Conservation (phyloP, 192 early-diverging fungal genomes). For the Coemansia guatemalensis region DNA sequence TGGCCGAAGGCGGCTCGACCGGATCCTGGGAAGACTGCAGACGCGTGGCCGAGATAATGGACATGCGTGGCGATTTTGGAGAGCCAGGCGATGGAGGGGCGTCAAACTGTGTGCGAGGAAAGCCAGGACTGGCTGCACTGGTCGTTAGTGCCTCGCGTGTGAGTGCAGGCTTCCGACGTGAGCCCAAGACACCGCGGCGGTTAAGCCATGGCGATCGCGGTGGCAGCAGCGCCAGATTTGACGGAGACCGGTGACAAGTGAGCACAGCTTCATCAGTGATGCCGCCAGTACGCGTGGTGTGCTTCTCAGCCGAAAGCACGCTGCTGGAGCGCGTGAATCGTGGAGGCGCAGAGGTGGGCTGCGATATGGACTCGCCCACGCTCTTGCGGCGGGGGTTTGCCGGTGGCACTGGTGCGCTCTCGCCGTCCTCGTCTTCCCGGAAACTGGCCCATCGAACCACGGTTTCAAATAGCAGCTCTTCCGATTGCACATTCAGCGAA, state of each 20-base stretch:
- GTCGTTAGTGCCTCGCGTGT: conserved; percentile 41
- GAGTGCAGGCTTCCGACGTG: conserved; percentile 35
- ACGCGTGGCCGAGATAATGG: conserved; percentile 22
- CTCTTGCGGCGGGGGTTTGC: too few relatives aligned
- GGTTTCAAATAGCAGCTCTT: conserved; percentile 45
- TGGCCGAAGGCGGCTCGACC: conserved; percentile 12
- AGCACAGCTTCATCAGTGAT: conserved; percentile 38
- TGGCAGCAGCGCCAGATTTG: conserved; percentile 34
- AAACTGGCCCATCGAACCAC: conserved; percentile 45
- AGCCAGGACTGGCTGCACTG: background rate
- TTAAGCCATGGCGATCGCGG: conserved; percentile 33
- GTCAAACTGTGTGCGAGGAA: background rate
- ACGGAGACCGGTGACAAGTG: conserved; percentile 45
- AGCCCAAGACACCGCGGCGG: background rate
- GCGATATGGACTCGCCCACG: too few relatives aligned
- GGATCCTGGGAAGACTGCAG: conserved; percentile 11
- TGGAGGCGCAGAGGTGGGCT: too few relatives aligned
- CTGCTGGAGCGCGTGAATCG: background rate
- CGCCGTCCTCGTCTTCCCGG: conserved; percentile 28
- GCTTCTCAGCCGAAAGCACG: conserved; percentile 25
- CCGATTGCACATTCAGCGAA: conserved; percentile 37
- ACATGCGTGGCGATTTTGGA: conserved; percentile 14
- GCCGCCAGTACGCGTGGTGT: conserved; percentile 9
- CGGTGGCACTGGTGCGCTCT: background rate
- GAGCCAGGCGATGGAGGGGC: conserved; percentile 4